Evolutionary conservation across 1,139 yeast species (phyloP).

Genomic region (Geotrichum cucujoidarum): DNA sequence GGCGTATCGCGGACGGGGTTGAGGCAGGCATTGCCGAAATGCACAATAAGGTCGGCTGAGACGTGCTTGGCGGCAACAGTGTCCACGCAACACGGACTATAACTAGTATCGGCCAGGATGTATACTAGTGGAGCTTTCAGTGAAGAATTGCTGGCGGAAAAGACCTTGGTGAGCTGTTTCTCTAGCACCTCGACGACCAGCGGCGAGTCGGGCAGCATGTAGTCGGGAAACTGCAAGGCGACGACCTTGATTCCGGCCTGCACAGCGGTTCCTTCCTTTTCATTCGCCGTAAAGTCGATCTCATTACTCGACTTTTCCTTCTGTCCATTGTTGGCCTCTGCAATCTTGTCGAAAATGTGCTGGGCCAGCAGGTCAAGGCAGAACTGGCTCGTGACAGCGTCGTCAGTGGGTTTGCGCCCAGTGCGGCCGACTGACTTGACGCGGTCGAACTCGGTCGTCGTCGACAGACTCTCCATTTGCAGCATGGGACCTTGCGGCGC

Average conservation of each 20-base stretch:
- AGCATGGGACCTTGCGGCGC: conserved; percentile 54
- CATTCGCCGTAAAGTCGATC: background rate
- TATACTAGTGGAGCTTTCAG: conserved; percentile 24
- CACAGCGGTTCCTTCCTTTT: background rate
- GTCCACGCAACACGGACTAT: conserved; percentile 92
- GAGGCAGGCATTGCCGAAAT: conserved; percentile 92
- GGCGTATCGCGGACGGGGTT: conserved; percentile 65
- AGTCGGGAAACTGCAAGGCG: conserved; percentile 89
- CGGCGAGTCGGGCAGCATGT: conserved; percentile 71
- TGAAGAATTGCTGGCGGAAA: too few species aligned
- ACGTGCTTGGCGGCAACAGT: conserved; percentile 97
- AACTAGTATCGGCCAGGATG: conserved; percentile 85
- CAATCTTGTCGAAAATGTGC: conserved; percentile 26
- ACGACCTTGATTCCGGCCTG: conserved; percentile 40
- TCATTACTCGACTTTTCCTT: conserved; percentile 34
- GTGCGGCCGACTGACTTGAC: conserved; percentile 41
- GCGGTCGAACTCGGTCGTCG: conserved; percentile 47
- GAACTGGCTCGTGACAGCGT: conserved; percentile 40
- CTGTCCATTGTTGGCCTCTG: conserved; percentile 47
- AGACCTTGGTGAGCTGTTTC: conserved; percentile 27
- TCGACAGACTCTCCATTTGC: conserved; percentile 42
- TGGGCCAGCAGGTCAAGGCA: conserved; percentile 25
- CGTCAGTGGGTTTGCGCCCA: conserved; percentile 35
- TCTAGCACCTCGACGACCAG: conserved; percentile 52
- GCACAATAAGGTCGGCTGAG: conserved; percentile 75